Base-by-base conservation (phyloP, 2,329 filamentous ascomycete genomes). In the Aspergillus novoparasiticus region DNA sequence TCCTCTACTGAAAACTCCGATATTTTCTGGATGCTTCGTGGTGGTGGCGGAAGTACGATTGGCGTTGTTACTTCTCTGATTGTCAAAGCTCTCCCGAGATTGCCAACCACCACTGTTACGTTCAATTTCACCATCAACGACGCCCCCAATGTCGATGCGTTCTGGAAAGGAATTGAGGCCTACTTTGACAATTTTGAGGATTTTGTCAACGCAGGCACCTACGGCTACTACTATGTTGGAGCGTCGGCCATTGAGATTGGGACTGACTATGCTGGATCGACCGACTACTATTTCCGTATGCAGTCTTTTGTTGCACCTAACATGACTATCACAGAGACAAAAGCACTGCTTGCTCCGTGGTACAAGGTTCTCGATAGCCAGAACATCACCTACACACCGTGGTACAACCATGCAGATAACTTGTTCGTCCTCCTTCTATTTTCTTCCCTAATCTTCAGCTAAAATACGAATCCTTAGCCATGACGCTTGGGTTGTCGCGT, bases 21-120 rank as follows among this genome's bases (percentile, higher is more conserved):
- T 46, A 72, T 85, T 2, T 85, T 84, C 74, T 84, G 81, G 78
- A 83, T 83, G 46, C 72, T 85, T 5, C 78, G 81, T 26, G 84
- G 84, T 6, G 86, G 86, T 14, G 87, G 87, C 8, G 86, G 86
- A 0, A 85, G 84, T 32, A 72, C 69, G 61, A 79, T 80, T 65
- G 81, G 81, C 14, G 74, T 83, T 6, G 80, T 83, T 5, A 76
- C 74, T 26, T 73, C 76, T n/a, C 70, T 78, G 32, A 79, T 63
- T 1, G 53, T 71, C 21, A 69, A 66, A 34, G 67, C 68, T 1
- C 48, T 65, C 12, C 67, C 69, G 10, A 51, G 68, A 26, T 36
- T 71, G 34, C 58, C 64, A 21, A 70, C 69, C 1, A 71, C 69
- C 3, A 61, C 65, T 1, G 69, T 71, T n/a, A 70, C 68, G 2